Base-by-base conservation (phyloP, 1,284 basidiomycete genomes). In the Ganoderma lucidum region DNA sequence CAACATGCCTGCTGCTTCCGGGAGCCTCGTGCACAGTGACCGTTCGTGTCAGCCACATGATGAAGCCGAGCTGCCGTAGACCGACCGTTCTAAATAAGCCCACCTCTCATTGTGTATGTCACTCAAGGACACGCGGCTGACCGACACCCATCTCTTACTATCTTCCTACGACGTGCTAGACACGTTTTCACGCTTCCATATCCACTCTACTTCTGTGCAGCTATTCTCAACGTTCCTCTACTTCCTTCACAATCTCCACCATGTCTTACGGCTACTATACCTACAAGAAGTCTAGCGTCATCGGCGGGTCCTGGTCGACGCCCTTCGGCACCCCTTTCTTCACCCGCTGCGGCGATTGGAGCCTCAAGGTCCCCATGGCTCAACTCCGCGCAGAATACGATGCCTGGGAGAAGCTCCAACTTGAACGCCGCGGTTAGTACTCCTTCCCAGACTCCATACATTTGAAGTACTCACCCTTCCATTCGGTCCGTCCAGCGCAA, bases 321-420 rank as follows among this genome's bases (percentile, higher is more conserved):
- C 62, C 62, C 48, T 63, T 55, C n/a, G 37, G 37, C 51, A 55
- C 62, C 14, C 62, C 48, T 15, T 63, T 63, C 62, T 63, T 55
- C 37, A 23, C 42, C 62, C 37, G 48, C 4, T 53, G 37, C n/a
- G 62, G 62, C 8, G 51, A 63, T 1, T n/a, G 14, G n/a, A 53
- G 32, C 62, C 39, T 37, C 45, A 63, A 63, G 62, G 35, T 63
- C 2, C 62, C 62, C 10, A 63, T 63, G 35, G 51, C n/a, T 6
- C 23, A 6, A 2, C 62, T 63, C 35, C 45, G 19, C 35, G 48
- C 19, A 9, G 35, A 63, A n/a, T 63, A 63, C 39, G 23, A 39
- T 5, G 37, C 37, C 14, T 63, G 62, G 62, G 62, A 63, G 62
- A 37, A 39, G 51, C 56, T 59, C 19, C 56, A n/a, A 10, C 32